Base-by-base conservation (phyloP, 1,284 basidiomycete genomes). In the Malassezia caprae region DNA sequence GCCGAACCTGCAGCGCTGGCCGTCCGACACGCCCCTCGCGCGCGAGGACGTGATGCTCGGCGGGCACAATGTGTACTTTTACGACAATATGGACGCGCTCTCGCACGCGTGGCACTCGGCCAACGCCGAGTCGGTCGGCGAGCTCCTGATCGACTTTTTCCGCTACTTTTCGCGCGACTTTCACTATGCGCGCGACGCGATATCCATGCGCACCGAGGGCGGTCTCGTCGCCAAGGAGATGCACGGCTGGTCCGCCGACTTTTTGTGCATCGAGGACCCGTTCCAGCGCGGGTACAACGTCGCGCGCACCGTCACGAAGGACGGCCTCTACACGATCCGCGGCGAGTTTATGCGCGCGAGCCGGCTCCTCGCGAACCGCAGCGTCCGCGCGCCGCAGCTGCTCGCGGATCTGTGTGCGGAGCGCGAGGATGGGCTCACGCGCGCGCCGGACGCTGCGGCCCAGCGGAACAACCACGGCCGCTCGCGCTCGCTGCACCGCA, bases 291-390 rank as follows among this genome's bases (percentile, higher is more conserved):
- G 90, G 64, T 98, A 88, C 78, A 98, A 98, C 66, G 93, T 98
- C 41, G 86, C 90, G 3, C 82, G 93, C 60, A 96, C 93, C 62
- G 93, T 96, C 21, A 96, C 93, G 23, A 87, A 85, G 72, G 93
- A 98, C 71, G 93, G 93, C 1, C 79, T 96, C 48, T 96, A 96
- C 75, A 89, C 88, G 40, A 93, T 98, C 68, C 89, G 93, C 8
- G 93, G 93, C 47, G 93, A 96, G 78, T 94, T 96, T 75, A 96
- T 96, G 88, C 85, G 93, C 35, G 93, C 91, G 10, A 85, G 85
- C 26, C 82, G 90, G 45, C 68, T 76, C 32, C 62, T 78, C 2
- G 54, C 62, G 37, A 69, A 63, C 48, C 58, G 64, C 21, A 55
- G 53, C 12, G 61, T 62, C 24, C 64, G 68, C 19, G 63, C 68